Percentiles rank a stretch among this genome's conserved stretches.
These are phyloP conservation scores for Malus domestica DNA, from an alignment of 306 rosid genomes.

Conservation along the genomic window DNA sequence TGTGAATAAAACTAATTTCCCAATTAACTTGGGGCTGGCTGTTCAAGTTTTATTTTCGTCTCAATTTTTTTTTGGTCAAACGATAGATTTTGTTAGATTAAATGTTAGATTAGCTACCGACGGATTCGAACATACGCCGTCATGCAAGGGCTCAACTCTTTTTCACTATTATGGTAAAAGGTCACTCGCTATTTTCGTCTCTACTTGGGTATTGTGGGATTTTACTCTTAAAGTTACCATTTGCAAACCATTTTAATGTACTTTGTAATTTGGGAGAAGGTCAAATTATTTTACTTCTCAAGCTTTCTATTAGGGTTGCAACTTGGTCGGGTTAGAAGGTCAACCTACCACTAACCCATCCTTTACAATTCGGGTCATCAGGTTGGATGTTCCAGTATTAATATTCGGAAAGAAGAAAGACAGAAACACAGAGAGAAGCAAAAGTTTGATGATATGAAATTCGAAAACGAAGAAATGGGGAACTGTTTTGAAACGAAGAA, in stretches of 20 bases:
- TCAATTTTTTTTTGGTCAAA: no score
- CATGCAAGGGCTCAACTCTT: no score
- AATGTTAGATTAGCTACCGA: no score
- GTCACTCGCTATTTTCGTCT: no score
- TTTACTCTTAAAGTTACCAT: neutral
- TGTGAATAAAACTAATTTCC: neutral
- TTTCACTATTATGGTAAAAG: no score
- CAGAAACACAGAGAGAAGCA: neutral
- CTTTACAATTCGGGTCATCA: neutral
- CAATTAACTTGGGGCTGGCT: neutral
- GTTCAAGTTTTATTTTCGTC: neutral
- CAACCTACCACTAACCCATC: neutral
- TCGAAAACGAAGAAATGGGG: neutral
- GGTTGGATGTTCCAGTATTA: neutral
- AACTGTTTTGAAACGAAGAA: neutral
- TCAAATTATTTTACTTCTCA: neutral
- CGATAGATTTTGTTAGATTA: no score
- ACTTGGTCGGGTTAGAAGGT: neutral
- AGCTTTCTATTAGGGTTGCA: neutral
- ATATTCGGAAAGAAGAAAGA: no score
- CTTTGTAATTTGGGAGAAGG: neutral
- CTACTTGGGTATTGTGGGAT: neutral
- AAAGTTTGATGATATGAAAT: neutral
- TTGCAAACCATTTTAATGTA: neutral
- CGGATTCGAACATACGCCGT: no score